phyloP scores from a whole-genome alignment of 495 filamentous ascomycete genomes.

The Lineolata rhizophorae region DNA sequence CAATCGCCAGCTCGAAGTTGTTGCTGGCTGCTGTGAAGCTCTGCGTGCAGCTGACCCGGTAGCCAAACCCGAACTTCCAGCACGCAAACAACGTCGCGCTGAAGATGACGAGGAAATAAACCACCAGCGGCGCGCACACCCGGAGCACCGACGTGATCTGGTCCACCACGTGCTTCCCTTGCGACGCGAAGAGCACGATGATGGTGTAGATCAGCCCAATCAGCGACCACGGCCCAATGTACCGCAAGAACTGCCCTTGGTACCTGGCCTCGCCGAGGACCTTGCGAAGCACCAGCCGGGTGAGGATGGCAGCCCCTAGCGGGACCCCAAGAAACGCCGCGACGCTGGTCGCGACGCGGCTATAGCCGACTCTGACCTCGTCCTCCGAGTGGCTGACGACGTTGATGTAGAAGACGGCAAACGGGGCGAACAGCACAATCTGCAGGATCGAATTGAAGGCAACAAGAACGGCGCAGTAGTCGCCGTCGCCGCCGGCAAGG shows the following conservation, averaged over 20 bases:
- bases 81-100: conserved; percentile 12
- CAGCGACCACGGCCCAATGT: conserved; percentile 15
- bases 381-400: conserved; percentile 13
- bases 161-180: conserved; percentile 16
- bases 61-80: conserved; percentile 41
- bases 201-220: conserved; percentile 21
- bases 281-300: conserved; percentile 10
- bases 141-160: conserved; percentile 19
- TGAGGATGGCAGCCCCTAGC: conserved; percentile 16
- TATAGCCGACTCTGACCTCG: conserved; percentile 9
- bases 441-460: conserved; percentile 20
- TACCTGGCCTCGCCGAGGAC: conserved; percentile 13
- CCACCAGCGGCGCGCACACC: conserved; percentile 17
- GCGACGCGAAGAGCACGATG: conserved; percentile 18
- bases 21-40: conserved; percentile 91
- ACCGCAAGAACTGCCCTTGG: conserved; percentile 15
- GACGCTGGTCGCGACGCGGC: conserved; percentile 15
- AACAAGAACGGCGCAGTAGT: conserved; percentile 20
- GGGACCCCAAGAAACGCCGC: conserved; percentile 19
- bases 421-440: conserved; percentile 19
- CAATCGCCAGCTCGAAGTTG: conserved; percentile 88
- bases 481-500: conserved; percentile 16
- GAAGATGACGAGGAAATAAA: conserved; percentile 20
- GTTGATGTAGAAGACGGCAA: conserved; percentile 18
- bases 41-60: conserved; percentile 52